Evolutionary conservation across 1,284 basidiomycete genomes (phyloP), one percentile per base, ranked within the genome.

Genomic region (Pisolithus thermaeus): DNA sequence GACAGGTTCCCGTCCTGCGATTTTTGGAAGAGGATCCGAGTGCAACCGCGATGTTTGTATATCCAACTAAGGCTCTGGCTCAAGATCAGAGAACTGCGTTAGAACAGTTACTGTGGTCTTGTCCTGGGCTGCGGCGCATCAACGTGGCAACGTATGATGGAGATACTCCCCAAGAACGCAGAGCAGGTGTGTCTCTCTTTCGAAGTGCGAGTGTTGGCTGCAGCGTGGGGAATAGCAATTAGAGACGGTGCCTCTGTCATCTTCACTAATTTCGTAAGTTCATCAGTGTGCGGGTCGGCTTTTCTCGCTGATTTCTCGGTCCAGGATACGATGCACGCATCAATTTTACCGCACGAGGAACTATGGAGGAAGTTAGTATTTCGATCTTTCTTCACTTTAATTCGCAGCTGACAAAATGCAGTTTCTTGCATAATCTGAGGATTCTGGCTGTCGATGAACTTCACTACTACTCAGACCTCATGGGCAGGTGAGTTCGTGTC

Each of bases 21-120:
- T 81, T 81, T 52, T 70, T 96, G 44, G 83, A 92, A 66, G 70
- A 77, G 20, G 78, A 90, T 62, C 64, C 65, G 3, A 61, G 69
- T 14, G 66, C 87, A 2, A 94, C 85, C 0, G 91, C 90, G 1
- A 78, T 96, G 47, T 90, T 92, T 62, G 80, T 96, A 45, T 96
- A 94, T 61, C 93, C 92, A 1, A 96, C 93, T 1, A 96, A 96
- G 85, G 92, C 92, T 8, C 73, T 96, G 28, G 92, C 93, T 1
- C 93, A 96, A 68, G 92, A 96, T 64, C 93, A 96, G 67, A 81
- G 79, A 56, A 69, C 71, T 3, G 82, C 86, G 0, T 66, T 93
- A 39, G 79, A 87, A 52, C 80, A 85, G 49, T 64, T 96, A 5
- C 61, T 95, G 1, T 73, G 62, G 52, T 73, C 76, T 8, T 87